These are phyloP conservation scores for Termitomyces sp. DNA, from an alignment of 768 basidiomycete genomes.

Conservation along the genomic window DNA sequence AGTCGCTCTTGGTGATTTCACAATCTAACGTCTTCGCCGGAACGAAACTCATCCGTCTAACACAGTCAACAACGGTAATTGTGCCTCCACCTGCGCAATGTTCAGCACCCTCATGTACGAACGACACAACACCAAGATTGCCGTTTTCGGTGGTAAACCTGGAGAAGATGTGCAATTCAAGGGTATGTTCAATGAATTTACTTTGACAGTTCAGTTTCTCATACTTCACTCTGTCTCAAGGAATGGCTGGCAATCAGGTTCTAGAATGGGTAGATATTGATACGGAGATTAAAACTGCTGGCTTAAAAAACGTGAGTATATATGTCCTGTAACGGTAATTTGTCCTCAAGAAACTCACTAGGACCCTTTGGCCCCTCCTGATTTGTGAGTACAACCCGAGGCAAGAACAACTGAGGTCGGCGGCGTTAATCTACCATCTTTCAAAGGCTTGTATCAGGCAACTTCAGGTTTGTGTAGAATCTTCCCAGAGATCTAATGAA, in stretches of 20 bases:
- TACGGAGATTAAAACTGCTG: slow-evolving; percentile 57
- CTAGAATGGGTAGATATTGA: slow-evolving; percentile 60
- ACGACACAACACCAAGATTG: slow-evolving; percentile 46
- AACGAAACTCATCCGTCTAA: background rate
- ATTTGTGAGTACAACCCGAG: slow-evolving; percentile 34
- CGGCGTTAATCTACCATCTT: background rate
- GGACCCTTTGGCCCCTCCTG: slow-evolving; percentile 41
- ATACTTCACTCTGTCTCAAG: slow-evolving; percentile 13
- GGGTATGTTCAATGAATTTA: slow-evolving; percentile 20
- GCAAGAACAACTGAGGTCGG: background rate
- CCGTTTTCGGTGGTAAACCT: slow-evolving; percentile 57
- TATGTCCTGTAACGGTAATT: background rate
- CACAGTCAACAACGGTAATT: slow-evolving; percentile 40
- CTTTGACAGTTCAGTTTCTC: background rate
- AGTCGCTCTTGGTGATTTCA: slow-evolving; percentile 38
- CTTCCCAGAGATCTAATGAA: background rate
- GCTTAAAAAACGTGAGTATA: slow-evolving; percentile 40
- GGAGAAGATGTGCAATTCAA: slow-evolving; percentile 48
- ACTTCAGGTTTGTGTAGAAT: slow-evolving; percentile 33
- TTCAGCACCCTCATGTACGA: slow-evolving; percentile 63
- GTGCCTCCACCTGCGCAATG: slow-evolving; percentile 63
- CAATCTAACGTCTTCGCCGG: background rate
- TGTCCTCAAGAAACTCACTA: slow-evolving; percentile 9
- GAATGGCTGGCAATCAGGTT: slow-evolving; percentile 63
- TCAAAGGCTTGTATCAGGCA: slow-evolving; percentile 37